phyloP scores from a whole-genome alignment of 2,329 filamentous ascomycete genomes.

The Ophiocordyceps camponoti-floridani region DNA sequence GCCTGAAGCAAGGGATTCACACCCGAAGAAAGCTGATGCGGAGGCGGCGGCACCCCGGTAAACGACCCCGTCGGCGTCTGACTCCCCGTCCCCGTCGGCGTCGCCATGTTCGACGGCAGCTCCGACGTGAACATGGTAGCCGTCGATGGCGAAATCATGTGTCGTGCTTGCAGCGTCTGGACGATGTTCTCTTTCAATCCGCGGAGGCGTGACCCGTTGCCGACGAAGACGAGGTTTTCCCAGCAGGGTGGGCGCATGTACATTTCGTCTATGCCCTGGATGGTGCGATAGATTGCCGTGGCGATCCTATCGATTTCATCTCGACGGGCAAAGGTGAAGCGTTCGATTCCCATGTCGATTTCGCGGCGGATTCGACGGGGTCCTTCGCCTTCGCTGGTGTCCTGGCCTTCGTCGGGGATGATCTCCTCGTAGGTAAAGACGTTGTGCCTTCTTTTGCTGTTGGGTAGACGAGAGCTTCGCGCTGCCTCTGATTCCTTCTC shows the following conservation, averaged over 20 bases:
- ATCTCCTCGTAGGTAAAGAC: slow-evolving; percentile 60
- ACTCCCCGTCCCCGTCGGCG: slow-evolving; percentile 73
- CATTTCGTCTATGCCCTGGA: slow-evolving; percentile 69
- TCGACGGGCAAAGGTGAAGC: slow-evolving; percentile 51
- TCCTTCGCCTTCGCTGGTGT: too few relatives aligned
- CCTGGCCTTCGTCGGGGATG: too few relatives aligned
- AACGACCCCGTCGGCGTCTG: slow-evolving; percentile 65
- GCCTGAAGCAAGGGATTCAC: slow-evolving; percentile 88
- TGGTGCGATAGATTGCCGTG: slow-evolving; percentile 63
- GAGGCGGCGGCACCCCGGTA: slow-evolving; percentile 25
- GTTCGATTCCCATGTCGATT: slow-evolving; percentile 61
- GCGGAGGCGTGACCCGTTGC: slow-evolving; percentile 56
- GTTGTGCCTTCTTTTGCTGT: slow-evolving; percentile 51
- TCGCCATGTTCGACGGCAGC: slow-evolving; percentile 82
- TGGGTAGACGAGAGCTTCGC: slow-evolving; percentile 45
- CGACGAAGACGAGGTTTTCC: slow-evolving; percentile 83
- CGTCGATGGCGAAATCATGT: slow-evolving; percentile 79
- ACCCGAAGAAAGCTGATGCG: slow-evolving; percentile 36
- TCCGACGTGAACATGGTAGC: slow-evolving; percentile 96
- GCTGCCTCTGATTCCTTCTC: slow-evolving; percentile 35
- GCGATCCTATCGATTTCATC: slow-evolving; percentile 69
- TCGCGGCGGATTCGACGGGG: slow-evolving; percentile 44
- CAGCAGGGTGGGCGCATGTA: slow-evolving; percentile 74
- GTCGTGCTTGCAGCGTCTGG: slow-evolving; percentile 60
- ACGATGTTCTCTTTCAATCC: slow-evolving; percentile 85